Evolutionary conservation across 352 stramenopile species (phyloP), one percentile per base, ranked within the genome.

Genomic region (Peronospora destructor): DNA sequence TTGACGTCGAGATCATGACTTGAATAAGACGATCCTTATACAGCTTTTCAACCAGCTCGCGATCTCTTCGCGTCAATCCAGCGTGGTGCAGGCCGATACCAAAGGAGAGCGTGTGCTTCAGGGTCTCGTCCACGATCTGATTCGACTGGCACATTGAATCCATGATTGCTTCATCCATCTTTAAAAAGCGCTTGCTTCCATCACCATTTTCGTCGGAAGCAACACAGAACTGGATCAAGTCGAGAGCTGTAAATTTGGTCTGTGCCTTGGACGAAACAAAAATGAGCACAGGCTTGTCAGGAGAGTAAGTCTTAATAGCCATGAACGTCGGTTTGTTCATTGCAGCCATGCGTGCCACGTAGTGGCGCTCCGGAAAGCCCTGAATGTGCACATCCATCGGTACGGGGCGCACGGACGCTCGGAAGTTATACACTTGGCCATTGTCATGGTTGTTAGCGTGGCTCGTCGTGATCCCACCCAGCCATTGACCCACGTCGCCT

Each of bases 321-420:
- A 95, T 90, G 57, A 98, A 99, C 5, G 91, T 97, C 5, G 97
- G 97, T 44, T 99, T 99, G 72, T 99, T 99, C 97, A 99, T 99
- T 7, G 94, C 98, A 3, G 94, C 91, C 97, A 99, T 99, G 12
- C 96, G 76, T 14, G 95, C 87, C 47, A 96, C 97, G 44, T 98
- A 98, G 46, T 98, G 94, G 29, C 95, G 91, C 26, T 97, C 95
- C 0, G 94, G 85, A 49, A 97, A 98, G 8, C 94, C 94, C 64
- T 98, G 92, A 37, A 99, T 91, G 53, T 98, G 94, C 17, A 98
- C 87, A 33, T 97, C 79, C 68, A 98, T 97, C 4, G 95, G 93
- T 30, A 98, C 90, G 0, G 97, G 96, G n/a, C 97, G 84, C 34
- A 98, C 94, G 13, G 85, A 95, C 17, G 91, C 74, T 14, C 84